Evolutionary conservation across 768 basidiomycete genomes (phyloP).

Genomic region (Lactarius deliciosus): DNA sequence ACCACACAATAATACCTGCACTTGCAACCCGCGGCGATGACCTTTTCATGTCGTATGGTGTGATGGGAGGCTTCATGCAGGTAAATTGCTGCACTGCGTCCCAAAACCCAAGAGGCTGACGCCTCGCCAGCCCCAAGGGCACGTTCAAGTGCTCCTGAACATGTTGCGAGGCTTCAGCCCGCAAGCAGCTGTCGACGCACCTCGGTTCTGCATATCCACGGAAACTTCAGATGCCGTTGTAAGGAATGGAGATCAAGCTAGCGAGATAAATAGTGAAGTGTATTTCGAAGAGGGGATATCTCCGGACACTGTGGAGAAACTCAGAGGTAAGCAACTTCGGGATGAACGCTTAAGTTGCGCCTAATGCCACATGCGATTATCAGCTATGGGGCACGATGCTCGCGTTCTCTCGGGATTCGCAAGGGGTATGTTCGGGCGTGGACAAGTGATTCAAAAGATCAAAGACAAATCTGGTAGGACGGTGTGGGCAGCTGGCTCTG

Average conservation of each 20-base stretch:
- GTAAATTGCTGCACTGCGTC: constrained; percentile 35
- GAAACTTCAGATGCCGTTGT: constrained; percentile 64
- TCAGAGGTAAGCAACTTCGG: constrained; percentile 53
- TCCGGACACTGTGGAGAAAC: constrained; percentile 56
- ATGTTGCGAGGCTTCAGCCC: constrained; percentile 83
- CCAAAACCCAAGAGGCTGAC: neutral
- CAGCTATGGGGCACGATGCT: constrained; percentile 90
- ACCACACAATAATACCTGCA: constrained; percentile 95
- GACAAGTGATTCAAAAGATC: constrained; percentile 87
- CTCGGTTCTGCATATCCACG: constrained; percentile 93
- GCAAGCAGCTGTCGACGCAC: constrained; percentile 91
- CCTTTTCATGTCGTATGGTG: constrained; percentile 84
- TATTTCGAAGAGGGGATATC: constrained; percentile 87
- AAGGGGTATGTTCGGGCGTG: constrained; percentile 72
- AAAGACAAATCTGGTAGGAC: constrained; percentile 59
- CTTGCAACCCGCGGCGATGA: constrained; percentile 77
- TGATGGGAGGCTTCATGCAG: constrained; percentile 94
- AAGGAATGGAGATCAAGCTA: constrained; percentile 48
- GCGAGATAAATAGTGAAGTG: constrained; percentile 76
- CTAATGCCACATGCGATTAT: constrained; percentile 8
- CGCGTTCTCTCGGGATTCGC: constrained; percentile 58
- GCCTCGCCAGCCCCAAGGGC: constrained; percentile 78
- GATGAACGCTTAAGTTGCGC: constrained; percentile 2
- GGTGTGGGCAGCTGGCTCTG: constrained; percentile 97
- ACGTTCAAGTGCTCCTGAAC: constrained; percentile 91